Evolutionary conservation across 2,329 filamentous ascomycete species (phyloP).

Genomic region (Penicillium crustosum): DNA sequence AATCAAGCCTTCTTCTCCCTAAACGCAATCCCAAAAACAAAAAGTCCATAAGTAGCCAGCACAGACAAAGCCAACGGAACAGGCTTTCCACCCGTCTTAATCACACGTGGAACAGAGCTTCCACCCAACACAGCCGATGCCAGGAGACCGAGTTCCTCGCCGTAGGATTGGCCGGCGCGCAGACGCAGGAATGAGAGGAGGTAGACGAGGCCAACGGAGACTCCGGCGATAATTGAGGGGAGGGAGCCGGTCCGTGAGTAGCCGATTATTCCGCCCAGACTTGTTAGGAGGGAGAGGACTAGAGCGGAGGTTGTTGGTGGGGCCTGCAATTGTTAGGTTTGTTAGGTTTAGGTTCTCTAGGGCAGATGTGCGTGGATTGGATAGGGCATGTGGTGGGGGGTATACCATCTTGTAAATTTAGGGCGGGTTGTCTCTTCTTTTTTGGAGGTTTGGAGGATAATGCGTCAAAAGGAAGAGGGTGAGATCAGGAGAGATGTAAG

Average conservation of each 20-base stretch:
- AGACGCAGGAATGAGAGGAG: constrained; percentile 79
- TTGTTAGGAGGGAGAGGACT: constrained; percentile 76
- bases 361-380: background rate
- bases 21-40: constrained; percentile 74
- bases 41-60: constrained; percentile 74
- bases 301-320: constrained; percentile 63
- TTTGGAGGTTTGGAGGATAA: background rate
- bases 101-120: constrained; percentile 79
- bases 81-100: constrained; percentile 74
- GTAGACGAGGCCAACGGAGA: constrained; percentile 77
- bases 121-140: constrained; percentile 83
- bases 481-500: background rate
- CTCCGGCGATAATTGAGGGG: constrained; percentile 81
- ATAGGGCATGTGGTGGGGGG: background rate
- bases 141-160: constrained; percentile 82
- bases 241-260: constrained; percentile 82
- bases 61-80: constrained; percentile 77
- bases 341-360: background rate
- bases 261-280: constrained; percentile 81
- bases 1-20: constrained; percentile 33
- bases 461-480: background rate
- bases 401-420: constrained; percentile 24
- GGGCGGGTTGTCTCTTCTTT: background rate
- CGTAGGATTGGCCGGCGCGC: constrained; percentile 72
- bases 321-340: constrained; percentile 5